A percentile compares a stretch with the other conserved stretches of the same genome.
These are phyloP conservation scores for Backusella liffmaniae DNA, from an alignment of 192 early-diverging fungal genomes.

Conservation along the genomic window DNA sequence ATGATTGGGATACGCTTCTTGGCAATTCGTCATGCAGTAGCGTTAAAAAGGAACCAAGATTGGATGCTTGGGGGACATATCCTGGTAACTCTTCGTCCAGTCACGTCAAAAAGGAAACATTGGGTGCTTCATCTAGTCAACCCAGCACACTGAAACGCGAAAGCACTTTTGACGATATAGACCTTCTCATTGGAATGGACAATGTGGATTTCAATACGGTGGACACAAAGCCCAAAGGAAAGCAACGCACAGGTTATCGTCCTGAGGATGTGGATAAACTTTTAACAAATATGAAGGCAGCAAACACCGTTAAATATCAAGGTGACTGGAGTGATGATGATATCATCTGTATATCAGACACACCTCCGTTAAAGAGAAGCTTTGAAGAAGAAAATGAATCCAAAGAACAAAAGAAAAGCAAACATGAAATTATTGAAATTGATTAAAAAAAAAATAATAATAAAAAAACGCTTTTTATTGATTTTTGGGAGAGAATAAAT, in stretches of 20 bases:
- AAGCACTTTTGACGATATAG: neutral
- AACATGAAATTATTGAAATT: neutral
- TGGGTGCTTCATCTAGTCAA: too few species aligned
- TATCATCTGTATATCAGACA: neutral
- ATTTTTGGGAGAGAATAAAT: neutral
- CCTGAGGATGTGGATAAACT: neutral
- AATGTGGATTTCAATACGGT: neutral
- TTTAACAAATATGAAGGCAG: too few species aligned
- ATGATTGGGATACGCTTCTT: neutral
- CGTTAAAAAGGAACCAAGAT: neutral
- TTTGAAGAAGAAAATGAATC: too few species aligned
- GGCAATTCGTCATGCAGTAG: neutral
- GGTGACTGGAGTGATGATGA: neutral
- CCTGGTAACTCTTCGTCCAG: too few species aligned
- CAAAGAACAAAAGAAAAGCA: neutral
- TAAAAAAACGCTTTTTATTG: too few species aligned
- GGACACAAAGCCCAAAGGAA: neutral
- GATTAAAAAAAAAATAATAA: neutral
- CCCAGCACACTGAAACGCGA: neutral
- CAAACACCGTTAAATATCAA: too few species aligned
- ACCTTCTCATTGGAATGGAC: neutral
- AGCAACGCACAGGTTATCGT: neutral
- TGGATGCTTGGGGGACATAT: too few species aligned
- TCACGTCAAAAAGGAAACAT: too few species aligned
- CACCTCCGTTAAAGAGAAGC: neutral